Percentiles rank a stretch among this genome's conserved stretches.
Conservation (phyloP, 2,329 filamentous ascomycete species). For the Diaporthe sp. region DNA sequence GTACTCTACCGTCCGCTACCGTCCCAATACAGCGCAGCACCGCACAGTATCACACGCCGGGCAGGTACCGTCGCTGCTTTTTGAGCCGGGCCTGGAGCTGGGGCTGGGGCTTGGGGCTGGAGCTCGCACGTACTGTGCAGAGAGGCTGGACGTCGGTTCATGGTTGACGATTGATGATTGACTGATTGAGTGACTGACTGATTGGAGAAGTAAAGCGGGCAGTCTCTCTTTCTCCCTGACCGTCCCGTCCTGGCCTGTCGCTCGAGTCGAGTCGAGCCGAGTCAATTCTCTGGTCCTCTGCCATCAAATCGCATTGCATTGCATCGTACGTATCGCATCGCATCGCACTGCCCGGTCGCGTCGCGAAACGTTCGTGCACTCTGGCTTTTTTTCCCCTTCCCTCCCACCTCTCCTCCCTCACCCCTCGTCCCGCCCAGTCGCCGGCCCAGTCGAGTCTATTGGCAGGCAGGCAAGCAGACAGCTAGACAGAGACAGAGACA, state of each 20-base stretch:
- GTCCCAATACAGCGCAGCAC: not conserved
- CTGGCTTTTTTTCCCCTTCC: not conserved
- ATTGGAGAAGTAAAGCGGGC: conserved; percentile 28
- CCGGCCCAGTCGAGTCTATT: not conserved
- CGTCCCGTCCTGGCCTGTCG: conserved; percentile 16
- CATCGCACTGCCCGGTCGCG: conserved; percentile 25
- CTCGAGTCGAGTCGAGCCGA: conserved; percentile 23
- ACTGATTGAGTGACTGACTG: conserved; percentile 16
- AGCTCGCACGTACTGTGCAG: conserved; percentile 2
- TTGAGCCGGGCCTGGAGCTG: conserved; percentile 5
- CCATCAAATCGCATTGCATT: conserved; percentile 30
- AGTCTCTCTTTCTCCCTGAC: conserved; percentile 1
- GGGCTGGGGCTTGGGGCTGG: conserved; percentile 10
- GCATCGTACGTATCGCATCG: conserved; percentile 23
- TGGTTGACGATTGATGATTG: conserved; percentile 19
- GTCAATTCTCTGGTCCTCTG: conserved; percentile 22
- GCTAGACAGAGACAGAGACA: not conserved
- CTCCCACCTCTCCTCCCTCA: not conserved
- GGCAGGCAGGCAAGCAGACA: conserved; percentile 1
- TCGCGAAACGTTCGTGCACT: conserved; percentile 27
- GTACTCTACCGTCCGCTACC: conserved; percentile 1
- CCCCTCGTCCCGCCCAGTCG: conserved; percentile 11
- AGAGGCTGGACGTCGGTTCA: conserved; percentile 16
- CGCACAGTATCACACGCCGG: not conserved
- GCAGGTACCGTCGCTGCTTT: conserved; percentile 10